These are phyloP conservation scores for Phialocephala sp. DNA, from an alignment of 2,329 filamentous ascomycete species.

Conservation along the genomic window DNA sequence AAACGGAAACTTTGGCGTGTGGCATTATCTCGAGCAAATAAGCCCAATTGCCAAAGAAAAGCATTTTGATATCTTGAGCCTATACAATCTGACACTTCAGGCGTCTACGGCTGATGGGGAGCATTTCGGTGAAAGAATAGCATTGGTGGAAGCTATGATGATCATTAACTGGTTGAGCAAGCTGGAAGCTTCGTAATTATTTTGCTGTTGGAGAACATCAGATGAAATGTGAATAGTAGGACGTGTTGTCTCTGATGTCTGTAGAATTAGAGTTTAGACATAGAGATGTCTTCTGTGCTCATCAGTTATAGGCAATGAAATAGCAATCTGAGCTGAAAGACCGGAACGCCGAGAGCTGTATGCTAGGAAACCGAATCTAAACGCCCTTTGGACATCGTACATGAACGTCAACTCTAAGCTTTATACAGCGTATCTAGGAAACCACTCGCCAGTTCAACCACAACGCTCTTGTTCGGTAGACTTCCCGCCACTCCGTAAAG, in stretches of 20 bases:
- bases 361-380: conserved; percentile 20
- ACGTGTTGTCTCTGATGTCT: background rate
- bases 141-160: conserved; percentile 48
- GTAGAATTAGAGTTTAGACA: background rate
- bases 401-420: conserved; percentile 56
- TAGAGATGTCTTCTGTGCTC: background rate
- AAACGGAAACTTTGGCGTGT: conserved; percentile 34
- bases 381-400: conserved; percentile 16
- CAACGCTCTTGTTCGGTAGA: conserved; percentile 93
- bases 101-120: conserved; percentile 47
- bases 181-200: conserved; percentile 39
- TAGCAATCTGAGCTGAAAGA: conserved; percentile 7
- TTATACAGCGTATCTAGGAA: conserved; percentile 96
- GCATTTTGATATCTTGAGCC: conserved; percentile 48
- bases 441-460: conserved; percentile 85
- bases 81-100: conserved; percentile 52
- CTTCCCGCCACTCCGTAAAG: conserved; percentile 95
- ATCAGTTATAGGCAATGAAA: conserved; percentile 9
- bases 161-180: conserved; percentile 45
- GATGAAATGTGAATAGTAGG: background rate
- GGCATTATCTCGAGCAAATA: conserved; percentile 47
- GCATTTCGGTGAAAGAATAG: conserved; percentile 47
- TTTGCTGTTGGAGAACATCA: background rate
- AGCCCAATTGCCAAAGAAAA: conserved; percentile 41
- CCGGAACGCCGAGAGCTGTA: conserved; percentile 20